Percentiles rank a stretch among this genome's conserved stretches.
phyloP scores from a whole-genome alignment of 1,284 basidiomycete genomes.

The Schizopora paradoxa region DNA sequence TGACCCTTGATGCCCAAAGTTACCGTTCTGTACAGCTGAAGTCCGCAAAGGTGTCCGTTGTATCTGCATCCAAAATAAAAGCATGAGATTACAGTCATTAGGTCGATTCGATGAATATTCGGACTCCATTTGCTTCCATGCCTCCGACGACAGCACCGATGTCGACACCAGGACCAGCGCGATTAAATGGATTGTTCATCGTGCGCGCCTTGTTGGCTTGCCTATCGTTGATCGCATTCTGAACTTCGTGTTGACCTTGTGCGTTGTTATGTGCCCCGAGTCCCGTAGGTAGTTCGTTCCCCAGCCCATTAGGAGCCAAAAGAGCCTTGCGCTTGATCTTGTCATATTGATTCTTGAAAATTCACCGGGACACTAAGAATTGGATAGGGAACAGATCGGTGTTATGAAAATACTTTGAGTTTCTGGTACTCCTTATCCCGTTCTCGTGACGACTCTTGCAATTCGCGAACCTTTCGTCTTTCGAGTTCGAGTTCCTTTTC shows the following conservation, averaged over 20 bases:
- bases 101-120: conserved; percentile 15
- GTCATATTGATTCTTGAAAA: conserved; percentile 56
- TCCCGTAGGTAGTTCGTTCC: too few species aligned
- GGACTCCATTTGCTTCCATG: conserved; percentile 66
- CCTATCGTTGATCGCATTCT: conserved; percentile 18
- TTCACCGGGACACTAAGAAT: conserved; percentile 2
- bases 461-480: conserved; percentile 61
- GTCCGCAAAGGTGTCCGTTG: conserved; percentile 19
- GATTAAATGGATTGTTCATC: conserved; percentile 17
- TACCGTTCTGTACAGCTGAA: too few species aligned
- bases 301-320: conserved; percentile 34
- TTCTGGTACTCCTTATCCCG: conserved; percentile 83
- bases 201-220: conserved; percentile 20
- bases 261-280: conserved; percentile 8
- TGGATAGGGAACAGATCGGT: neutral
- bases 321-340: conserved; percentile 75
- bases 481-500: conserved; percentile 77
- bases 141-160: conserved; percentile 55
- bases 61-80: conserved; percentile 2
- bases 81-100: too few species aligned
- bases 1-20: conserved; percentile 4
- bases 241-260: conserved; percentile 17
- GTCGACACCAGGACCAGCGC: conserved; percentile 32
- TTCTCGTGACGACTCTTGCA: conserved; percentile 69
- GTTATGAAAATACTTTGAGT: conserved; percentile 50